Percentiles rank a stretch among this genome's conserved stretches.
Conservation (phyloP, 306 rosid species). For the Vigna hirtella region DNA sequence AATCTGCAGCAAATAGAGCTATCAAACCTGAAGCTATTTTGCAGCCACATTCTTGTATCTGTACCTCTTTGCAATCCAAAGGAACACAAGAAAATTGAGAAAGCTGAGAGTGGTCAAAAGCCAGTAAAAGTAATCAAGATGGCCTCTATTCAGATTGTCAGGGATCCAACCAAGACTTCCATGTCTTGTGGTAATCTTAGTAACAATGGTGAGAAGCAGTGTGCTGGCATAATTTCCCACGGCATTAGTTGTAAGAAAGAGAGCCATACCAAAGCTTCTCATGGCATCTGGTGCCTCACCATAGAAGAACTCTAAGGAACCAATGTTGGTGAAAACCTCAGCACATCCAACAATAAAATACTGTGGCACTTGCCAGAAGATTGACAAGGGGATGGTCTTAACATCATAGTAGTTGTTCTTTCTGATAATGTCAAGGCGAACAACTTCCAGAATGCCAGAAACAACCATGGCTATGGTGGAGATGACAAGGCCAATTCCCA, state of each 20-base stretch:
- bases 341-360: conserved; percentile 89
- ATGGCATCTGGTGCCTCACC: conserved; percentile 87
- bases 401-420: conserved; percentile 66
- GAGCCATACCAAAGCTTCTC: conserved; percentile 87
- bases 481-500: conserved; percentile 79
- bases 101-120: conserved; percentile 68
- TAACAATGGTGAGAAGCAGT: conserved; percentile 70
- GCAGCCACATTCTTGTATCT: conserved; percentile 61
- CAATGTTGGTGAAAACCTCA: conserved; percentile 73
- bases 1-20: not conserved
- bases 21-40: not conserved
- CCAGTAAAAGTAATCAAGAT: conserved; percentile 87
- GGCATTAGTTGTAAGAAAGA: conserved; percentile 72
- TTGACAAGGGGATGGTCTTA: conserved; percentile 69
- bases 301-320: conserved; percentile 72
- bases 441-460: conserved; percentile 77
- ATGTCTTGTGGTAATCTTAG: conserved; percentile 59
- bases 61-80: conserved; percentile 69
- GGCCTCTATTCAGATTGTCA: conserved; percentile 76
- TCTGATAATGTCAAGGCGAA: conserved; percentile 56
- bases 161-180: conserved; percentile 90
- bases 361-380: conserved; percentile 90
- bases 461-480: conserved; percentile 69
- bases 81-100: conserved; percentile 63
- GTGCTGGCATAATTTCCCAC: conserved; percentile 81